Conservation (phyloP, 495 filamentous ascomycete species). For the Chaetomium fimeti region DNA sequence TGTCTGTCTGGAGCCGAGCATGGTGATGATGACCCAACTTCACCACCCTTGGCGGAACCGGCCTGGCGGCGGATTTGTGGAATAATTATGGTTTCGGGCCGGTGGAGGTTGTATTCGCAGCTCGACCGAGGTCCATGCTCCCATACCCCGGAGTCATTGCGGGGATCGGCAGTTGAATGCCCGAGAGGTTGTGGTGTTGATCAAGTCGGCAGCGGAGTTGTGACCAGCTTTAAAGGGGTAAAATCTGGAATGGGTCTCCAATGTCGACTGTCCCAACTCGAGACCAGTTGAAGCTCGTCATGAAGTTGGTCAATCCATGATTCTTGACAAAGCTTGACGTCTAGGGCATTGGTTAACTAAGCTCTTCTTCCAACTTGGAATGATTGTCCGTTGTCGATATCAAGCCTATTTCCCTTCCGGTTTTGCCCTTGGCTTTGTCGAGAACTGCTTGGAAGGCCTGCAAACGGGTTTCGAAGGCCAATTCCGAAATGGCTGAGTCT, state of each 20-base stretch:
- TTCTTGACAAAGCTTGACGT: neutral
- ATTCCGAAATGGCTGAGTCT: conserved; percentile 31
- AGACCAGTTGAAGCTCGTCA: neutral
- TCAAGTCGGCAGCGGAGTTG: neutral
- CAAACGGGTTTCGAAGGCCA: conserved; percentile 33
- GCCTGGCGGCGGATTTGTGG: conserved; percentile 16
- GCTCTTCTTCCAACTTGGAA: conserved; percentile 35
- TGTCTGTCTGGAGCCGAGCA: conserved; percentile 1
- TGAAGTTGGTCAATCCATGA: neutral
- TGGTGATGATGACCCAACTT: neutral
- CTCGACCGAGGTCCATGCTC: neutral
- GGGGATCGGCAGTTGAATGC: conserved; percentile 19
- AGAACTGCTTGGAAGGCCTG: conserved; percentile 33
- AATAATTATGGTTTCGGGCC: conserved; percentile 20
- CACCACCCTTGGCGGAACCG: neutral
- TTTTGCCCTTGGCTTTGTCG: conserved; percentile 29
- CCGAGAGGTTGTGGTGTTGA: neutral
- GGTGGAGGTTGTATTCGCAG: conserved; percentile 15
- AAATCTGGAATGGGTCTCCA: neutral
- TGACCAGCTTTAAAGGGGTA: neutral
- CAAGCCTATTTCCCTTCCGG: conserved; percentile 31
- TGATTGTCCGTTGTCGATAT: conserved; percentile 44
- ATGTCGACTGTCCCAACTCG: neutral
- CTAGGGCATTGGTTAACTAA: conserved; percentile 20
- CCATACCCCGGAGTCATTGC: conserved; percentile 8